These are phyloP conservation scores for Fraxinus cuspidata DNA, from an alignment of 257 asterid species.

Conservation along the genomic window DNA sequence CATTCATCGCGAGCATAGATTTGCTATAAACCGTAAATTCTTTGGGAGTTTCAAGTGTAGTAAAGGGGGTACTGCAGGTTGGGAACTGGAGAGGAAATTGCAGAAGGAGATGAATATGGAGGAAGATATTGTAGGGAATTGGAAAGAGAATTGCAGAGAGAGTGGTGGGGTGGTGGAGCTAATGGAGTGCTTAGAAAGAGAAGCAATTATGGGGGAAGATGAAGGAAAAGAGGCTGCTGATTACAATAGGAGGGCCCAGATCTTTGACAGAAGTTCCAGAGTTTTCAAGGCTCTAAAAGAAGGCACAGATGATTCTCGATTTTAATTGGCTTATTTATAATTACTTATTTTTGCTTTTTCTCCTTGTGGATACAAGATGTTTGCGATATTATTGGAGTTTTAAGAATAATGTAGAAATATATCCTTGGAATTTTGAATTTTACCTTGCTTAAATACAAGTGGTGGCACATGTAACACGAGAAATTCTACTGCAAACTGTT, in stretches of 20 bases:
- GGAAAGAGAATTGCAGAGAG: constrained; percentile 42
- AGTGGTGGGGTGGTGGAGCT: constrained; percentile 51
- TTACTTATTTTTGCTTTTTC: neutral
- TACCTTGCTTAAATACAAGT: no score
- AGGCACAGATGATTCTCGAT: neutral
- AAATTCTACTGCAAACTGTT: no score
- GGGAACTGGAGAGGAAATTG: constrained; percentile 26
- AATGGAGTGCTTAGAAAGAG: constrained; percentile 1
- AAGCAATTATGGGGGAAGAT: neutral
- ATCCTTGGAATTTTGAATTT: no score
- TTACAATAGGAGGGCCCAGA: constrained; percentile 57
- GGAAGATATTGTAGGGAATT: constrained; percentile 38
- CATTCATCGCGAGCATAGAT: neutral
- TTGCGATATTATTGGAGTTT: neutral
- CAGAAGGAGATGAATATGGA: constrained; percentile 30
- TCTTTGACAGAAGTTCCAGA: constrained; percentile 62
- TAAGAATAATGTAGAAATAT: neutral
- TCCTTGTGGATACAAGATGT: neutral
- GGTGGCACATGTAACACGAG: no score
- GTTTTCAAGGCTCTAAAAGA: constrained; percentile 75
- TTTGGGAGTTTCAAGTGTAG: constrained; percentile 28
- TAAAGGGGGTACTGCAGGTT: constrained; percentile 25
- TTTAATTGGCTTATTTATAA: neutral
- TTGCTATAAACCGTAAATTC: neutral
- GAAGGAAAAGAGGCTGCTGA: neutral